Conservation (phyloP, 345 rosid species). For the Boechera stricta region DNA sequence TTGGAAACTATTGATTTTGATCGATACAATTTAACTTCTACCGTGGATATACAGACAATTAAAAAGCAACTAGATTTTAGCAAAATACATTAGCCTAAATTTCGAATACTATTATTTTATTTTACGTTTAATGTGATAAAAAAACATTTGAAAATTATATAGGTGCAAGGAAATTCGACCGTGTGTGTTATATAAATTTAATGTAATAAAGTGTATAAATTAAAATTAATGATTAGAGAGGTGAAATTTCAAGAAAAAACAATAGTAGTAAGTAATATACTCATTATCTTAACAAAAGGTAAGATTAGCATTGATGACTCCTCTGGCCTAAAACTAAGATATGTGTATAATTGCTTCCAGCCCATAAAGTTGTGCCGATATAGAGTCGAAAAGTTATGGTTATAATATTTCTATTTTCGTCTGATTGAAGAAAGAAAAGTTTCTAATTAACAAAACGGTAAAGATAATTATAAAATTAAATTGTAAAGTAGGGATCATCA, state of each 20-base stretch:
- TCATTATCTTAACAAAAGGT: slow-evolving; percentile 23
- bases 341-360: slow-evolving; percentile 40
- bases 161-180: not conserved
- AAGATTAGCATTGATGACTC: slow-evolving; percentile 19
- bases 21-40: slow-evolving; percentile 28
- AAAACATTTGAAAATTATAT: not conserved
- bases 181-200: slow-evolving; percentile 11
- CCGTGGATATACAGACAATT: not conserved
- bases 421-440: slow-evolving; percentile 23
- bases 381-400: slow-evolving; percentile 15
- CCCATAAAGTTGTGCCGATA: slow-evolving; percentile 45
- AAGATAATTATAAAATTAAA: slow-evolving; percentile 19
- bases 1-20: slow-evolving; percentile 33
- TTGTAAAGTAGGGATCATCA: slow-evolving; percentile 29
- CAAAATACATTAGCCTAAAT: not conserved
- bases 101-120: not conserved
- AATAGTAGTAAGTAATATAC: not conserved
- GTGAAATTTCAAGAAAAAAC: not conserved
- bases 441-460: slow-evolving; percentile 11
- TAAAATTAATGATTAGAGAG: slow-evolving; percentile 5
- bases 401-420: slow-evolving; percentile 22
- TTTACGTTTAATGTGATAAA: not conserved
- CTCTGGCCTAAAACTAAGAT: slow-evolving; percentile 13
- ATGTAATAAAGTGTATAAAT: not conserved
- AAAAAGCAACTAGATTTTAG: slow-evolving; percentile 1